Evolutionary conservation across 2,329 filamentous ascomycete genomes (phyloP), one percentile per base, ranked within the genome.

Genomic region (Xylaria polymorpha): DNA sequence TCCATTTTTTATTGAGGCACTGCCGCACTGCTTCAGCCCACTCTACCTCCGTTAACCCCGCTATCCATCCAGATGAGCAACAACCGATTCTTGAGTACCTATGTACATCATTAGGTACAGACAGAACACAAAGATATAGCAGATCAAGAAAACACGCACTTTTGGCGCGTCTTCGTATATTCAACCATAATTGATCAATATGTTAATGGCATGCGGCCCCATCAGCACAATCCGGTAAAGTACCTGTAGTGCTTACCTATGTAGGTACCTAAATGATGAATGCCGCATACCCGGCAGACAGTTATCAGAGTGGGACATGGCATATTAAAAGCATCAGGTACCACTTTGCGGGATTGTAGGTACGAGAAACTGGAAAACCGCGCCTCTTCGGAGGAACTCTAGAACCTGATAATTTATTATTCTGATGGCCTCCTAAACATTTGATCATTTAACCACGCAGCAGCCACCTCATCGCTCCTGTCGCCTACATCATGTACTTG

Each of bases 401-500:
- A 25, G 22, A 18, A 29, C 1, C 2, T 18, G 22, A 50, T 18
- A 4, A 7, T 50, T 29, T 29, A 29, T 61, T 7, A 35, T 44
- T 60, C 35, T 8, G 25, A 41, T 37, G 29, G 18, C 18, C 22
- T 41, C 15, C 39, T 55, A 29, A 61, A 18, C 46, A 66, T 68
- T 20, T 50, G 67, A 7, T 69, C 70, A n/a, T 74, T 70, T 10
- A 79, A 64, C 78, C 78, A 79, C 15, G 39, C 48, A 20, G 64
- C 57, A 62, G 69, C 73, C 15, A 72, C 3, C 22, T 60, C 66
- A 55, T 75, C 67, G 18, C 68, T 74, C 37, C 79, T 79, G 9
- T 73, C 66, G 0, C 81, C 84, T 6, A 82, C 77, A 9, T 83
- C 80, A 5, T 75, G 60, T 1, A 82, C 68, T 60, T 79, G 79